Conservation (phyloP, 371 early-diverging fungal species). For the Mortierella sp. region DNA sequence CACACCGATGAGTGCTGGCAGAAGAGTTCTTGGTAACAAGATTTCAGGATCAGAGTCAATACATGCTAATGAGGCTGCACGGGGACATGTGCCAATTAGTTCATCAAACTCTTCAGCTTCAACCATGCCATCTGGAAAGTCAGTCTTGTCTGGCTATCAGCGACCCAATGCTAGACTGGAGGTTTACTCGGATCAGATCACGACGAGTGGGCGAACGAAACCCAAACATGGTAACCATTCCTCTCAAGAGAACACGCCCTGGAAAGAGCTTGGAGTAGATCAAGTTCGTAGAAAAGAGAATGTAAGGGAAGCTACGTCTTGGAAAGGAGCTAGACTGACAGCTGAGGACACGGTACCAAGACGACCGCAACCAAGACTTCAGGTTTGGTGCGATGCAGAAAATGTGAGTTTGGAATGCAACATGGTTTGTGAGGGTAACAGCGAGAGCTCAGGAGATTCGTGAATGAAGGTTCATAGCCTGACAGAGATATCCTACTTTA, state of each 20-base stretch:
- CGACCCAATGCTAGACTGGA: constrained; percentile 25
- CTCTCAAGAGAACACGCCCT: constrained; percentile 35
- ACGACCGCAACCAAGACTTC: constrained; percentile 43
- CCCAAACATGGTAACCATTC: not conserved
- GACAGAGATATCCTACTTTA: not conserved
- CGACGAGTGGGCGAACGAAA: not conserved
- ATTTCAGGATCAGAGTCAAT: constrained; percentile 30
- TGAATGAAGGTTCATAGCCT: not conserved
- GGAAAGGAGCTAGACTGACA: constrained; percentile 65
- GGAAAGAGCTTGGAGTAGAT: constrained; percentile 53
- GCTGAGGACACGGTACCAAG: constrained; percentile 44
- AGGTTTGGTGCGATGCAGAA: constrained; percentile 63
- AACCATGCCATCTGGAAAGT: not conserved
- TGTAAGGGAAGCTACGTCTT: constrained; percentile 56
- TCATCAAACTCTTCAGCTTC: constrained; percentile 2
- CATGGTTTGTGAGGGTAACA: not conserved
- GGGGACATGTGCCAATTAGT: constrained; percentile 18
- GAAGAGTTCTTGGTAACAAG: constrained; percentile 22
- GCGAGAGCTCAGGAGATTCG: not conserved
- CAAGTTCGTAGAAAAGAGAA: constrained; percentile 65
- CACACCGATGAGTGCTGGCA: constrained; percentile 2
- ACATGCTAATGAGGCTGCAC: constrained; percentile 14
- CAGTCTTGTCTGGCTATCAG: constrained; percentile 15
- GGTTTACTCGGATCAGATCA: constrained; percentile 27
- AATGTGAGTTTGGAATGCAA: constrained; percentile 16